phyloP scores from a whole-genome alignment of 2,329 filamentous ascomycete species.

The Cladobotryum mycophilum region DNA sequence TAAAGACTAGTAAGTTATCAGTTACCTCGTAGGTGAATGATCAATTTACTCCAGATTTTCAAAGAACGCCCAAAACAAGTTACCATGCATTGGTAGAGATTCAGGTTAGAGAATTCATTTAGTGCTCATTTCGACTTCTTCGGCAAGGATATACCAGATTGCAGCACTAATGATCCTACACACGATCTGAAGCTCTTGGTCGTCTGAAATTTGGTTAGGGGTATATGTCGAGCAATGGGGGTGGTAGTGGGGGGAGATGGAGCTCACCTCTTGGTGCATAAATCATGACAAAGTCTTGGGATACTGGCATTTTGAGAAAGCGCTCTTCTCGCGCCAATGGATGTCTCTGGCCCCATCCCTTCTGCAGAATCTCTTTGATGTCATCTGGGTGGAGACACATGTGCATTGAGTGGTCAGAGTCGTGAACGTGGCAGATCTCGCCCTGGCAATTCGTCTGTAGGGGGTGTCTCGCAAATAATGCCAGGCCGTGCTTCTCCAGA shows the following conservation, averaged over 20 bases:
- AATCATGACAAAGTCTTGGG: constrained; percentile 70
- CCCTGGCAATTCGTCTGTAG: constrained; percentile 67
- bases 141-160: constrained; percentile 56
- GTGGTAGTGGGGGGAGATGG: background rate
- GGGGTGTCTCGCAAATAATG: constrained; percentile 62
- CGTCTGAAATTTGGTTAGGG: constrained; percentile 32
- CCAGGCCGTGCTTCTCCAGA: constrained; percentile 76
- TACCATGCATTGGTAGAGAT: no score
- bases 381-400: constrained; percentile 75
- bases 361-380: constrained; percentile 62
- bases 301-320: constrained; percentile 59
- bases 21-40: background rate
- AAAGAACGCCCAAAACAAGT: background rate
- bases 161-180: constrained; percentile 67
- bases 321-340: constrained; percentile 61
- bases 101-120: background rate
- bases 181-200: constrained; percentile 61
- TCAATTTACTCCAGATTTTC: background rate
- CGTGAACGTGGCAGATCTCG: constrained; percentile 78
- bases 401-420: constrained; percentile 70
- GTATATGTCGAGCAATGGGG: no score
- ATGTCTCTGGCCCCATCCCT: constrained; percentile 72
- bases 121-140: constrained; percentile 34
- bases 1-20: constrained; percentile 1
- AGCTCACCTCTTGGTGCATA: constrained; percentile 64